Base-by-base conservation (phyloP, 2,329 filamentous ascomycete species). In the Ceratocystis ficicola region DNA sequence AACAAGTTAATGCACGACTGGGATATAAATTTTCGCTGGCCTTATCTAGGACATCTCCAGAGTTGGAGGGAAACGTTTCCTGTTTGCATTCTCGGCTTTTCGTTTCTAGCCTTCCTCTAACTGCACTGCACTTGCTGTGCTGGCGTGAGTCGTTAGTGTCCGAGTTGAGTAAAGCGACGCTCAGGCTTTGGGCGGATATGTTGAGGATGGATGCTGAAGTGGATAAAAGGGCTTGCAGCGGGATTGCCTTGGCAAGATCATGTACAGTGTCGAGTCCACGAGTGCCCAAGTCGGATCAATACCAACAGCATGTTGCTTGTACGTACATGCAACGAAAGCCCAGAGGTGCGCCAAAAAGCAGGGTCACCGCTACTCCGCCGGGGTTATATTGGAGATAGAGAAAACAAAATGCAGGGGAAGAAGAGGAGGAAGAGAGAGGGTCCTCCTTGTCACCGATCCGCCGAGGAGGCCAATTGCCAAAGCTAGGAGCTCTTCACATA, bases 1-100 rank as follows among this genome's bases (percentile, higher is more conserved):
- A 59, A 59, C 28, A 59, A 59, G 28, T 59, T 59, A 59, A 59
- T 59, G 55, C 55, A 59, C 32, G 55, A 59, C 55, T 59, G 25
- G 55, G 55, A 59, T 59, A 52, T 36, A 36, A n/a, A 57, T 30
- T 28, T 59, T 59, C n/a, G 12, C 32, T n/a, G 48, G 22, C 20
- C 28, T 36, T 36, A 36, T 36, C 55, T 36, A 30, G 55, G 28
- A 52, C 48, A 52, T 25, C 48, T 52, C 22, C 22, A 17, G 48
- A n/a, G n/a, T 4, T 8, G 3, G n/a, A 25, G 2, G 17, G 48
- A 25, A 52, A 20, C n/a, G 17, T 17, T 36, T 59, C 5, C 32
- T 59, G 22, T 28, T 5, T 28, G 22, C 15, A 12, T 25, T 22
- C 25, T 52, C 48, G 48, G 48, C 48, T 28, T 25, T 28, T 52